phyloP scores from a whole-genome alignment of 345 rosid genomes.

The Cardiospermum halicacabum region DNA sequence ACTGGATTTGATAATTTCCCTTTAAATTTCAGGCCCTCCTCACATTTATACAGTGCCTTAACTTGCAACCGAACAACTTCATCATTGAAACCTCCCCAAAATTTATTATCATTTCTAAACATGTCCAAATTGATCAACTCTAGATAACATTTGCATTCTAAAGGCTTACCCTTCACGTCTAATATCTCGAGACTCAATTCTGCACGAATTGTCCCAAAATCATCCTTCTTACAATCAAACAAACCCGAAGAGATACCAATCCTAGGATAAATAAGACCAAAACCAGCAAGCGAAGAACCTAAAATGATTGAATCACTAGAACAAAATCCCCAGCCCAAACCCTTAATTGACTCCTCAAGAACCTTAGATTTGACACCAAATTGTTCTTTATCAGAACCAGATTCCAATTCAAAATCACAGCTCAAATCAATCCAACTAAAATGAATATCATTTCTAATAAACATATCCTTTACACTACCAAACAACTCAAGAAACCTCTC shows the following conservation, averaged over 20 bases:
- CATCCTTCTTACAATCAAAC: conserved; percentile 11
- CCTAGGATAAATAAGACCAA: conserved; percentile 76
- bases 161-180: conserved; percentile 62
- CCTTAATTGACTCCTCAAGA: conserved; percentile 50
- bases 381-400: conserved; percentile 18
- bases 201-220: conserved; percentile 22
- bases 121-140: conserved; percentile 37
- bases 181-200: conserved; percentile 62
- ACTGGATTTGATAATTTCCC: conserved; percentile 35
- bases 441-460: conserved; percentile 63
- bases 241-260: conserved; percentile 39
- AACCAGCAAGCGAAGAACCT: conserved; percentile 62
- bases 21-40: conserved; percentile 30
- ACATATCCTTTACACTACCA: conserved; percentile 49
- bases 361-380: conserved; percentile 25
- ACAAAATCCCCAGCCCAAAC: conserved; percentile 84
- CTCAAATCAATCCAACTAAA: conserved; percentile 75
- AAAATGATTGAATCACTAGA: conserved; percentile 58
- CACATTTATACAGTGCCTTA: conserved; percentile 43
- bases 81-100: conserved; percentile 26
- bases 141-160: conserved; percentile 73
- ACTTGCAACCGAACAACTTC: conserved; percentile 40
- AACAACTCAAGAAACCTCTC: conserved; percentile 40
- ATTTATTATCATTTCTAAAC: conserved; percentile 18
- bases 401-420: conserved; percentile 22